Evolutionary conservation across 768 basidiomycete species (phyloP), one percentile per base, ranked within the genome.

Genomic region (Kwoniella europaea): DNA sequence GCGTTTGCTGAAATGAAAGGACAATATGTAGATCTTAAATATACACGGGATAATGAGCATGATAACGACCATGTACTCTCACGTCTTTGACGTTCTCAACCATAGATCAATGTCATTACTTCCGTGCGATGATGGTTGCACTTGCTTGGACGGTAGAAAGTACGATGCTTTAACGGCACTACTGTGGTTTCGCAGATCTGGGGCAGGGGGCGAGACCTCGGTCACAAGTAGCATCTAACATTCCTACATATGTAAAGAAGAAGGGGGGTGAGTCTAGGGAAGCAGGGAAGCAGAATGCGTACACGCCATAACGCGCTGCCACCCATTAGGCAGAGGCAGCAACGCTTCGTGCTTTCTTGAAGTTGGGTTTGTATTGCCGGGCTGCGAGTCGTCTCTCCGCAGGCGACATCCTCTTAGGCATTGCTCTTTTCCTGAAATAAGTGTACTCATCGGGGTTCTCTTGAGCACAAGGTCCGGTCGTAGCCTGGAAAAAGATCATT

Each of bases 101-200:
- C 46, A 15, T 15, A 50, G 46, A 18, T 50, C 46, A 50, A 15
- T 10, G 12, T 50, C 46, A 18, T 50, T 50, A 20, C 35, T 62
- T 68, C 41, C 59, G 18, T 2, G 67, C 46, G 15, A 68, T 68
- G 73, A 73, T 82, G 74, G 82, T 84, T 44, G 71, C 65, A 64
- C 68, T 54, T 7, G 79, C 81, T 62, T 81, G 81, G 69, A 76
- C 78, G 50, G 80, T 75, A 27, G 83, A 80, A 65, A 84, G 65
- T 1, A 83, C 79, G 60, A 98, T 2, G 95, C 92, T 60, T 87
- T 87, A 6, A 98, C 91, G 22, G 86, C 86, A 63, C 92, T 93
- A 16, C n/a, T 35, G 35, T 35, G 35, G 35, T 35, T 35, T 7
- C 7, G 5, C 35, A 35, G 7, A 35, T 35, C 7, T 35, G 6